phyloP scores from a whole-genome alignment of 352 stramenopile species.

The Globisporangium polare region DNA sequence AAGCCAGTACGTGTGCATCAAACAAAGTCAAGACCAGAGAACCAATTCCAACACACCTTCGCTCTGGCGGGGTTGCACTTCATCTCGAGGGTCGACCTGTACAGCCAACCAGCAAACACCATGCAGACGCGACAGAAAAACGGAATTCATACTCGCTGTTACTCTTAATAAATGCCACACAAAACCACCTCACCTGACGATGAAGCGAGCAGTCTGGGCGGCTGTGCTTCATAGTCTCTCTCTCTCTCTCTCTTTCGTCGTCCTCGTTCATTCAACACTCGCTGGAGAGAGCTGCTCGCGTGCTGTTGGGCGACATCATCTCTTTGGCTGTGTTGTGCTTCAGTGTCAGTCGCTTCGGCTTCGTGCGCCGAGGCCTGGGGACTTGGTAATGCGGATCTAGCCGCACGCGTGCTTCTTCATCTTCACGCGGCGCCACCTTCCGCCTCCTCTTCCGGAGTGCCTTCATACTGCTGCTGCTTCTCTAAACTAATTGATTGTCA shows the following conservation, averaged over 20 bases:
- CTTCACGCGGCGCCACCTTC: neutral
- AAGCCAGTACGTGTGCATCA: no score
- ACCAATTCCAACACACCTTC: no score
- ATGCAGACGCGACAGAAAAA: neutral
- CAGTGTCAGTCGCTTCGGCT: neutral
- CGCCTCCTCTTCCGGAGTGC: no score
- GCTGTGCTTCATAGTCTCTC: neutral
- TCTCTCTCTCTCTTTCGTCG: no score
- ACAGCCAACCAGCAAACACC: no score
- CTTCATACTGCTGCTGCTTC: neutral
- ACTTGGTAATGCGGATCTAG: neutral
- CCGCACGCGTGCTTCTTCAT: neutral
- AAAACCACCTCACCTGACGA: neutral
- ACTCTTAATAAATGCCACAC: neutral
- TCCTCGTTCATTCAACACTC: neutral
- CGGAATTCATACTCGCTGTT: neutral
- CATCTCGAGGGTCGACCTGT: no score
- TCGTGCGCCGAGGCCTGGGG: neutral
- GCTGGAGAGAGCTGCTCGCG: neutral
- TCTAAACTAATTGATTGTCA: constrained; percentile 21
- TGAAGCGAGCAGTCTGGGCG: neutral
- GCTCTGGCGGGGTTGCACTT: no score
- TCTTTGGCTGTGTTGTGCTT: neutral
- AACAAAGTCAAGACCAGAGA: no score
- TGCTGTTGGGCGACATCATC: neutral